phyloP scores from a whole-genome alignment of 2,329 filamentous ascomycete species.

The Botryotinia convoluta region DNA sequence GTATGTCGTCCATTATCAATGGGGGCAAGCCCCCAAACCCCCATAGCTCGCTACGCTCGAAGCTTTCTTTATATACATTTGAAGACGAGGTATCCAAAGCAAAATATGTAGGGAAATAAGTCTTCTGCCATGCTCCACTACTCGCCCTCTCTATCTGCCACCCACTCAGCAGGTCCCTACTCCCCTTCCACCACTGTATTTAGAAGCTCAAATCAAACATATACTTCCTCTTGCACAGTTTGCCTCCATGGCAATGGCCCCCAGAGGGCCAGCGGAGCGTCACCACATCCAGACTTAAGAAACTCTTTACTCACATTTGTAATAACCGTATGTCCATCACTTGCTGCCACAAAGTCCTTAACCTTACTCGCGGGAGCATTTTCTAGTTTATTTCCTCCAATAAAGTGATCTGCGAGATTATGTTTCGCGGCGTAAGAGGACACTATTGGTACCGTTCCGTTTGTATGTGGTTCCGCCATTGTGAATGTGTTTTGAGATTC shows the following conservation, averaged over 20 bases:
- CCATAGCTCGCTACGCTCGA: background rate
- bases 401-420: slow-evolving; percentile 88
- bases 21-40: background rate
- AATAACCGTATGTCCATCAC: slow-evolving; percentile 96
- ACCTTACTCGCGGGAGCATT: slow-evolving; percentile 81
- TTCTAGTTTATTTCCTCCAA: slow-evolving; percentile 85
- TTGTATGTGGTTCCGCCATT: slow-evolving; percentile 29
- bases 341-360: slow-evolving; percentile 88
- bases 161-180: background rate
- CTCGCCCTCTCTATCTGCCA: background rate
- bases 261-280: slow-evolving; percentile 4
- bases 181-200: background rate
- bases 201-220: background rate
- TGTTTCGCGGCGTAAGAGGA: slow-evolving; percentile 71
- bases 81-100: background rate
- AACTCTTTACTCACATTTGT: slow-evolving; percentile 64
- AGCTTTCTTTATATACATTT: background rate
- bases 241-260: background rate
- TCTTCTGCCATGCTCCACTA: background rate
- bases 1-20: background rate
- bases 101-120: background rate
- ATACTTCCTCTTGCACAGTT: background rate
- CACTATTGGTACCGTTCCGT: slow-evolving; percentile 47
- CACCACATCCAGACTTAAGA: background rate
- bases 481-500: background rate